Evolutionary conservation across 176 grass and related monocot genomes (phyloP), one percentile per base, ranked within the genome.

Genomic region (Oryza glaberrima): DNA sequence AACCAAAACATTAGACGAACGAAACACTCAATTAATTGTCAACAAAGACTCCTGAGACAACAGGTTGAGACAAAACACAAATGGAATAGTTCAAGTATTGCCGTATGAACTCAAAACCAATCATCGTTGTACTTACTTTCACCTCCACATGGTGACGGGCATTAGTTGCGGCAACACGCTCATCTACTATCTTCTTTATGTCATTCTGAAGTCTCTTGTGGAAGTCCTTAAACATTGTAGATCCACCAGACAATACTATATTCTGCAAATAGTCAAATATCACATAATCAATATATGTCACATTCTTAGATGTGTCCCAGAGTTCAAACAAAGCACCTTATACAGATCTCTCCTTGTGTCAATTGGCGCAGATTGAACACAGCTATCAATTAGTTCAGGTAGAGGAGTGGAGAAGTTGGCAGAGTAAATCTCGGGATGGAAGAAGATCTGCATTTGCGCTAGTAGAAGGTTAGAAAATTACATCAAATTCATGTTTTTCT

Each of bases 321-420:
- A 75, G 78, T 20, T 82, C 56, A 72, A 74, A 54, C n/a, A 68
- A 83, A 88, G 67, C 51, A 98, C 96, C 93, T 98, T 98, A 86
- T 98, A 98, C 40, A 98, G 85, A 90, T 93, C 89, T 76, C 96
- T 95, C 80, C 96, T 95, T n/a, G 93, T 98, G 82, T 98, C 96
- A 77, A 98, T 98, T 68, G 96, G 96, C 72, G 96, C 90, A 41
- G 96, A 98, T 71, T 95, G 96, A 77, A 98, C 88, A 82, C 96
- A 98, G 40, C 49, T 92, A 75, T 98, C 96, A 80, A 98, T 95
- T 65, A 98, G 72, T 88, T 86, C 83, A 78, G 93, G 96, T 80
- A 98, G 89, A 85, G 93, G 87, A 88, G 89, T 92, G 54, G 82
- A 68, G 82, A 95, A 93, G 78, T 88, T 87, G 20, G 88, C 16